A percentile compares a stretch with the other conserved stretches of the same genome.
Evolutionary conservation across 1,284 basidiomycete species (phyloP).

Genomic region (Apiotrichum brassicae): DNA sequence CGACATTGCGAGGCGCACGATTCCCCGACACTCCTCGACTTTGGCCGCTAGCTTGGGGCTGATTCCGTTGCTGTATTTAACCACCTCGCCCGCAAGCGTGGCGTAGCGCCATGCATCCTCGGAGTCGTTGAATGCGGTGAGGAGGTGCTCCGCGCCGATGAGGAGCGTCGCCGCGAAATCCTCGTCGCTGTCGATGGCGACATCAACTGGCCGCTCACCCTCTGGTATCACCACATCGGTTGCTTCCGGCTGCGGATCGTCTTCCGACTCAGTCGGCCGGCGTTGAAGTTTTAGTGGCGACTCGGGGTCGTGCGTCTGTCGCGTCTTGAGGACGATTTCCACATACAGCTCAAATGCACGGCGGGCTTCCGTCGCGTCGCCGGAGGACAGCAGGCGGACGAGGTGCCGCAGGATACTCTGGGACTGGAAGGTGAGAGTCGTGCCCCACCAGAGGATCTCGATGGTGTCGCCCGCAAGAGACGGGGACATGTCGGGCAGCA

Average conservation of each 20-base stretch:
- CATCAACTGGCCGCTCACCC: conserved; percentile 28
- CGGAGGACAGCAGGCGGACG: conserved; percentile 61
- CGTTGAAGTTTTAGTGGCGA: conserved; percentile 42
- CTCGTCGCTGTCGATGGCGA: conserved; percentile 49
- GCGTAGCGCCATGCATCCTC: conserved; percentile 45
- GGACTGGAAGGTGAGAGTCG: conserved; percentile 83
- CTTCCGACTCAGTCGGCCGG: conserved; percentile 19
- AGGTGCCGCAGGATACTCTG: conserved; percentile 75
- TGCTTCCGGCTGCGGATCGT: conserved; percentile 17
- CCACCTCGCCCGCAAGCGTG: conserved; percentile 39
- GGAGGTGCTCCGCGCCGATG: conserved; percentile 68
- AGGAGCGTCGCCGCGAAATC: conserved; percentile 70
- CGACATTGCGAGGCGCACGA: conserved; percentile 44
- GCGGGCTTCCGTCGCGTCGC: conserved; percentile 62
- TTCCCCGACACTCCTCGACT: conserved; percentile 44
- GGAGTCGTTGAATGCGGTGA: conserved; percentile 44
- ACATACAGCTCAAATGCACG: conserved; percentile 73
- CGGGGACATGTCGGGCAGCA: conserved; percentile 62
- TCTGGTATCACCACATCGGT: not conserved
- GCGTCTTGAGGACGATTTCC: conserved; percentile 73
- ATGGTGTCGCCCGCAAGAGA: conserved; percentile 19
- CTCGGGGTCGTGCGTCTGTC: conserved; percentile 54
- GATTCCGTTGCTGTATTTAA: conserved; percentile 10
- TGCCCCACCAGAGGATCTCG: conserved; percentile 83
- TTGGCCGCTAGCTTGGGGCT: conserved; percentile 18